phyloP scores from a whole-genome alignment of 495 filamentous ascomycete species.

The Penicillium paxilli region DNA sequence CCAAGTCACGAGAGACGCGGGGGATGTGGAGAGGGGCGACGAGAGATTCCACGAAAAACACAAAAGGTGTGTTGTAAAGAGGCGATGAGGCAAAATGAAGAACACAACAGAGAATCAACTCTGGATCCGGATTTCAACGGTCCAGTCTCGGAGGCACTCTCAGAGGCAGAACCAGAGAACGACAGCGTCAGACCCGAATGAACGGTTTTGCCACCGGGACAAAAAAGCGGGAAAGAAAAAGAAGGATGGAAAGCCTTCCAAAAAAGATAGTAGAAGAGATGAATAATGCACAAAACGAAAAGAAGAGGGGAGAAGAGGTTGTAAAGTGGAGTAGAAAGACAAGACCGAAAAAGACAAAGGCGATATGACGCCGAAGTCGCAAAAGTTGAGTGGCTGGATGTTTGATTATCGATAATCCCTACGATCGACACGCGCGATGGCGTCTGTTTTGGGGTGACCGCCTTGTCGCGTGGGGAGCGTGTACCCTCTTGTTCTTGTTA shows the following conservation, averaged over 20 bases:
- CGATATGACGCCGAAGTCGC: constrained; percentile 1
- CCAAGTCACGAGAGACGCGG: constrained; percentile 10
- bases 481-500: constrained; percentile 2
- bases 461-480: constrained; percentile 36
- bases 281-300: background rate
- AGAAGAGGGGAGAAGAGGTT: background rate
- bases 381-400: constrained; percentile 28
- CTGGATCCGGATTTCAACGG: constrained; percentile 28
- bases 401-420: constrained; percentile 37
- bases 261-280: no score
- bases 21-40: constrained; percentile 1
- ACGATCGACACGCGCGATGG: constrained; percentile 33
- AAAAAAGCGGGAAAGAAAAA: constrained; percentile 10
- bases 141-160: constrained; percentile 27
- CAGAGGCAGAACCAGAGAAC: constrained; percentile 41
- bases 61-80: constrained; percentile 14
- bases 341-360: constrained; percentile 1
- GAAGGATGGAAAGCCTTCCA: background rate
- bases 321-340: constrained; percentile 2
- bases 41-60: background rate
- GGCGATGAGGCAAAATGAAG: constrained; percentile 22
- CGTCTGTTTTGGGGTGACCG: constrained; percentile 36
- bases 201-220: constrained; percentile 38
- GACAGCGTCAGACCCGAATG: constrained; percentile 19
- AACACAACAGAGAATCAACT: constrained; percentile 20